Conservation (phyloP, 805 yeast species). For the Cyberlindnera americana region DNA sequence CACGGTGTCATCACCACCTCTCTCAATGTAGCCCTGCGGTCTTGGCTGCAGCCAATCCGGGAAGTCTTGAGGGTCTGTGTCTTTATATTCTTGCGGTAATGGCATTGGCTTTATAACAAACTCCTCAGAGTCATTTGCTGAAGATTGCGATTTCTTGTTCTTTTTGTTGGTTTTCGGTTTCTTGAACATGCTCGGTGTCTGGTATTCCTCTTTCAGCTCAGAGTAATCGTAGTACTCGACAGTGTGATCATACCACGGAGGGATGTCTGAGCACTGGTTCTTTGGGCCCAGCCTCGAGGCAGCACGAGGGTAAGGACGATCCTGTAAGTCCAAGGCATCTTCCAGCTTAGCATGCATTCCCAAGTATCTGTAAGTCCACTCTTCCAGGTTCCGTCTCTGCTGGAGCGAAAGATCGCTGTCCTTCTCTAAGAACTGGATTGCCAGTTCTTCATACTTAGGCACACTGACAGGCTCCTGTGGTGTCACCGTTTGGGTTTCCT, state of each 20-base stretch:
- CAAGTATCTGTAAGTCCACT: slow-evolving; percentile 78
- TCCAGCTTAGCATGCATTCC: slow-evolving; percentile 73
- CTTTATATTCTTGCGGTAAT: slow-evolving; percentile 46
- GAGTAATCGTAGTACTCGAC: slow-evolving; percentile 59
- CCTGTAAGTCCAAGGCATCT: slow-evolving; percentile 74
- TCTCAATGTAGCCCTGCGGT: slow-evolving; percentile 77
- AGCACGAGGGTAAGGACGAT: slow-evolving; percentile 77
- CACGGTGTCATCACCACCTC: slow-evolving; percentile 72
- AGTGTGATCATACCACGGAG: slow-evolving; percentile 60
- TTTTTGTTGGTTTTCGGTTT: slow-evolving; percentile 26
- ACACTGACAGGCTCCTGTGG: slow-evolving; percentile 17
- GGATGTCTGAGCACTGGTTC: slow-evolving; percentile 66
- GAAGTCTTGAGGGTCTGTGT: slow-evolving; percentile 40
- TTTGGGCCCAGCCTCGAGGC: slow-evolving; percentile 71
- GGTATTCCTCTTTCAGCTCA: slow-evolving; percentile 19
- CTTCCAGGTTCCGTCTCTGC: slow-evolving; percentile 55
- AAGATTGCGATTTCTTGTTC: slow-evolving; percentile 21
- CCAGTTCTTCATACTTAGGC: slow-evolving; percentile 56
- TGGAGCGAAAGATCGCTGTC: slow-evolving; percentile 41
- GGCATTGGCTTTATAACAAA: slow-evolving; percentile 25
- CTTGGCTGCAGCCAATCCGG: slow-evolving; percentile 77
- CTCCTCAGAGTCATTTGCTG: slow-evolving; percentile 23
- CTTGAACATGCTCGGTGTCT: slow-evolving; percentile 17
- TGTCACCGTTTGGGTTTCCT: not conserved
- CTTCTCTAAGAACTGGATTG: slow-evolving; percentile 46